Conservation (phyloP, 192 early-diverging fungal species). For the Neocallimastix lanati region DNA sequence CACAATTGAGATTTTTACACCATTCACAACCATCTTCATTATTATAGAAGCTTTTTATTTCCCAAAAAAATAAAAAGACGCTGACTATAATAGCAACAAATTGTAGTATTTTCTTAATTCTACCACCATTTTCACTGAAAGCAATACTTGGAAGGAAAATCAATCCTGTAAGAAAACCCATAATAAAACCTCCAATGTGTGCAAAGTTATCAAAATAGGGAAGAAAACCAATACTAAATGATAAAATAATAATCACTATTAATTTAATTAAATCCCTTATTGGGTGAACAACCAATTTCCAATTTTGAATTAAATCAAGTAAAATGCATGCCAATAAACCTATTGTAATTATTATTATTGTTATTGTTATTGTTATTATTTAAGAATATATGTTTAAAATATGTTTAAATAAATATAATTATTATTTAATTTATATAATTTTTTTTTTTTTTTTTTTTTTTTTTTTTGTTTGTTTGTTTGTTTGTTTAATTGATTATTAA, state of each 20-base stretch:
- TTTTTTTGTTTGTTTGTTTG: no score
- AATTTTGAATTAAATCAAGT: conserved; percentile 61
- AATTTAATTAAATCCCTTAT: conserved; percentile 47
- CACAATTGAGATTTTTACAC: not conserved
- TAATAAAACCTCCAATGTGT: conserved; percentile 61
- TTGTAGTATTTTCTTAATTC: conserved; percentile 13
- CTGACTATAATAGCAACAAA: conserved; percentile 9
- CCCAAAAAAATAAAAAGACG: not conserved
- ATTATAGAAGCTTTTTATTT: not conserved
- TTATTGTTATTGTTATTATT: no score
- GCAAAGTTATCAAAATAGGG: conserved; percentile 74
- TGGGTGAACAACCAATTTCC: conserved; percentile 44
- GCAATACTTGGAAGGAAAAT: conserved; percentile 47
- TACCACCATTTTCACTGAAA: conserved; percentile 16
- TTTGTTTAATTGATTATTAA: no score
- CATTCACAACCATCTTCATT: not conserved
- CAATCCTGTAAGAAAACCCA: conserved; percentile 42
- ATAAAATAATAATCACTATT: conserved; percentile 33
- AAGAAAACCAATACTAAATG: conserved; percentile 51
- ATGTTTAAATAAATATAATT: no score
- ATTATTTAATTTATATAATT: no score
- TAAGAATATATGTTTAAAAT: no score
- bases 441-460: no score
- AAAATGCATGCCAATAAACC: conserved; percentile 60
- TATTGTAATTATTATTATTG: no score